A percentile compares a stretch with the other conserved stretches of the same genome.
Evolutionary conservation across 371 early-diverging fungal genomes (phyloP).

Genomic region (Syncephalastrum sp.): DNA sequence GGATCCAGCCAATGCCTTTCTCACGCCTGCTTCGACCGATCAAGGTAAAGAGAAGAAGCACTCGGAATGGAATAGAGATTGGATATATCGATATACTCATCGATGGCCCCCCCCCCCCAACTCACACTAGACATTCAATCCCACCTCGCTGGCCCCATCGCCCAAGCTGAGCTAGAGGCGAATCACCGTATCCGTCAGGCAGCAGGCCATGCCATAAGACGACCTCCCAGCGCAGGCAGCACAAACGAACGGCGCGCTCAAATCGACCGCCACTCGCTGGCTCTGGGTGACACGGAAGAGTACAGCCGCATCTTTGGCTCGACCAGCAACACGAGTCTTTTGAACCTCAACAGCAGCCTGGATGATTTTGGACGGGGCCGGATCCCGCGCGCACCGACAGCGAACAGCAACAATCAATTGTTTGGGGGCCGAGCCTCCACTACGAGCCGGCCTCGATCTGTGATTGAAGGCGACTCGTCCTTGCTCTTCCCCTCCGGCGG

Average conservation of each 20-base stretch:
- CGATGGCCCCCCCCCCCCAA: too few relatives aligned
- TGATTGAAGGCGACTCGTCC: constrained; percentile 45
- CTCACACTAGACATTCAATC: constrained; percentile 50
- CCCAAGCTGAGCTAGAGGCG: constrained; percentile 62
- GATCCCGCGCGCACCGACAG: constrained; percentile 6
- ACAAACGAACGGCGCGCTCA: not conserved
- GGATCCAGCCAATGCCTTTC: constrained; percentile 54
- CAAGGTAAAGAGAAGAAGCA: constrained; percentile 42
- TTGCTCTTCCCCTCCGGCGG: constrained; percentile 22
- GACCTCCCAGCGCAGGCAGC: constrained; percentile 29
- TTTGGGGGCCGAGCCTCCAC: constrained; percentile 7
- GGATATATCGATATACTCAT: too few relatives aligned
- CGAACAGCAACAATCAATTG: constrained; percentile 2
- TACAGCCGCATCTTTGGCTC: constrained; percentile 46
- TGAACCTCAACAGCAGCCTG: constrained; percentile 14
- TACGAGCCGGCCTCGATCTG: constrained; percentile 41
- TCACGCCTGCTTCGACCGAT: constrained; percentile 62
- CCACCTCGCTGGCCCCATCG: constrained; percentile 60
- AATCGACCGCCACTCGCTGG: constrained; percentile 75
- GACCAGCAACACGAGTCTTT: constrained; percentile 4
- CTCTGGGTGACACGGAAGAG: constrained; percentile 64
- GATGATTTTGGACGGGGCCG: constrained; percentile 16
- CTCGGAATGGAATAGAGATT: not conserved
- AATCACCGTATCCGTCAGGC: constrained; percentile 55
- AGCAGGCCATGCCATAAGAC: constrained; percentile 52